Conservation (phyloP, 148 eudicot species). For the Persicaria tinctoria region DNA sequence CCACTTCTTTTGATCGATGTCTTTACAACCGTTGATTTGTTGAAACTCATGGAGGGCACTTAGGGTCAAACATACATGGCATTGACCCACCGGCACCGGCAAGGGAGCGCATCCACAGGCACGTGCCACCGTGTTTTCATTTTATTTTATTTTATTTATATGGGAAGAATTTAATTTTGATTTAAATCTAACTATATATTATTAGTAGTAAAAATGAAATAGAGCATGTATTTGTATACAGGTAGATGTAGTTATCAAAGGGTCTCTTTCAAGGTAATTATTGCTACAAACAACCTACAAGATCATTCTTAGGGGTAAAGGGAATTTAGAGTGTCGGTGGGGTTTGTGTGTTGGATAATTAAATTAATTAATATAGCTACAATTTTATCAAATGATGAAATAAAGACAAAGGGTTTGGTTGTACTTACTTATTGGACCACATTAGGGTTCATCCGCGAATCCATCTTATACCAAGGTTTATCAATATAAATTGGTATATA, state of each 20-base stretch:
- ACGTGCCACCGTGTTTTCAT: conserved; percentile 11
- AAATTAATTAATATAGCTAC: not conserved
- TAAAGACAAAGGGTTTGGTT: not conserved
- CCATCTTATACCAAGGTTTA: too few species aligned
- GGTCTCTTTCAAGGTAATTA: not conserved
- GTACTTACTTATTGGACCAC: not conserved
- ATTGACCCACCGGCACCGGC: conserved; percentile 11
- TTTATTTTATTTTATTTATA: not conserved
- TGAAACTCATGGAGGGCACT: not conserved
- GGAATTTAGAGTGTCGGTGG: not conserved
- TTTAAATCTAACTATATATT: too few species aligned
- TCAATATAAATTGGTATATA: too few species aligned
- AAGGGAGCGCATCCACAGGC: conserved; percentile 8
- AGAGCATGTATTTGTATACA: too few species aligned
- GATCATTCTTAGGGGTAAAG: not conserved
- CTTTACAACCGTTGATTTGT: conserved; percentile 9
- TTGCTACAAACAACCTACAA: not conserved
- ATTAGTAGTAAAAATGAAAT: too few species aligned
- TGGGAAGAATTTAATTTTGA: too few species aligned
- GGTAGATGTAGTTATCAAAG: not conserved
- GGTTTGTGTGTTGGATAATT: not conserved
- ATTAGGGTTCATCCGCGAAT: too few species aligned
- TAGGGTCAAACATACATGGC: conserved; percentile 10
- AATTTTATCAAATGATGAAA: not conserved
- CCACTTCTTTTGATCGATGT: not conserved